phyloP scores from a whole-genome alignment of 1,139 yeast species.

The Pichia terricola region DNA sequence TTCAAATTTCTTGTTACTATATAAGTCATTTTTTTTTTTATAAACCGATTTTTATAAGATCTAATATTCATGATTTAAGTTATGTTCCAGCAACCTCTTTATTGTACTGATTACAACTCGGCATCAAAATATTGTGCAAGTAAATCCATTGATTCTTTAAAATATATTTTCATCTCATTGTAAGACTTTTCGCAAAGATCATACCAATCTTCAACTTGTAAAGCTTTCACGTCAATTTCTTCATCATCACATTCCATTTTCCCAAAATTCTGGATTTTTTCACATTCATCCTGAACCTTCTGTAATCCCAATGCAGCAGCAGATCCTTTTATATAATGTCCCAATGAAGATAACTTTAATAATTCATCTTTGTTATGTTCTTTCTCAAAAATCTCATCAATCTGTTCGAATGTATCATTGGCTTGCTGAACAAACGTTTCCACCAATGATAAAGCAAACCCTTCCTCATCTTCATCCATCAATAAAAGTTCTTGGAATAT shows the following conservation, averaged over 20 bases:
- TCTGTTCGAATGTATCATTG: conserved; percentile 62
- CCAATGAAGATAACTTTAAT: conserved; percentile 58
- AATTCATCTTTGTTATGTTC: conserved; percentile 34
- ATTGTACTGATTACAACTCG: too few relatives aligned
- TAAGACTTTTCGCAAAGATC: conserved; percentile 45
- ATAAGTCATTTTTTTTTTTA: too few relatives aligned
- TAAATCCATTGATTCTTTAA: conserved; percentile 44
- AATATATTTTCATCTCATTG: conserved; percentile 47
- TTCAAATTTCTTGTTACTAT: too few relatives aligned
- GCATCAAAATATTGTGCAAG: conserved; percentile 48
- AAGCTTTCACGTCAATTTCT: conserved; percentile 23
- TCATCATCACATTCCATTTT: conserved; percentile 39
- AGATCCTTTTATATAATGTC: conserved; percentile 91
- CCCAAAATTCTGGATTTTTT: conserved; percentile 89
- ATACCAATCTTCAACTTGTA: conserved; percentile 34
- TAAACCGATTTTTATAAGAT: too few relatives aligned
- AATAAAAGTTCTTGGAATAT: conserved; percentile 81
- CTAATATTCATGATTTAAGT: too few relatives aligned
- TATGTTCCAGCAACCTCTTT: too few relatives aligned
- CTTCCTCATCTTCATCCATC: conserved; percentile 91
- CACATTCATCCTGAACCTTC: conserved; percentile 79
- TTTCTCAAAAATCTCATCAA: conserved; percentile 35
- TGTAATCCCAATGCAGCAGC: conserved; percentile 89
- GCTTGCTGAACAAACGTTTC: conserved; percentile 88
- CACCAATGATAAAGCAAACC: conserved; percentile 67